Conservation (phyloP, 2,329 filamentous ascomycete species). For the Basipetospora chlamydospora region DNA sequence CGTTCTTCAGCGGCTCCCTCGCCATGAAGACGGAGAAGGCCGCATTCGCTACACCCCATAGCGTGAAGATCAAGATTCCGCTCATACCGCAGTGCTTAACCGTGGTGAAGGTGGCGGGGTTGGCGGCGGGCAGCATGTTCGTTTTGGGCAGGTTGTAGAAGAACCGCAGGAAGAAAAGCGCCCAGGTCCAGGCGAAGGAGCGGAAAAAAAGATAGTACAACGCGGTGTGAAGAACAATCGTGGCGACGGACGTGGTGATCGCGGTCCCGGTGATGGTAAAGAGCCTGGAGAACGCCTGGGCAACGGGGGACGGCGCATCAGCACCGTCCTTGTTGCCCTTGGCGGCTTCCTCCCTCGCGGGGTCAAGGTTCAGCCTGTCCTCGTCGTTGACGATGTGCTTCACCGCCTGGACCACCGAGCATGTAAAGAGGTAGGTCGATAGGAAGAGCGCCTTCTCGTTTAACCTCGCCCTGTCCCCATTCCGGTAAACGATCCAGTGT, state of each 20-base stretch:
- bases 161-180: conserved; percentile 54
- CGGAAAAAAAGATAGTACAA: conserved; percentile 52
- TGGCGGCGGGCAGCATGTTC: conserved; percentile 44
- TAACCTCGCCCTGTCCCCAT: conserved; percentile 56
- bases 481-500: conserved; percentile 57
- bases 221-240: conserved; percentile 31
- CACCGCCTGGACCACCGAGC: conserved; percentile 55
- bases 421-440: conserved; percentile 50
- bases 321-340: conserved; percentile 10
- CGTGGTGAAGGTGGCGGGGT: conserved; percentile 42
- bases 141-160: conserved; percentile 65
- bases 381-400: conserved; percentile 60
- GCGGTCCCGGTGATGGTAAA: conserved; percentile 23
- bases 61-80: conserved; percentile 49
- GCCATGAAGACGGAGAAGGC: conserved; percentile 71
- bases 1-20: conserved; percentile 69
- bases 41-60: conserved; percentile 67
- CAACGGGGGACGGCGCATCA: conserved; percentile 14
- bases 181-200: conserved; percentile 49
- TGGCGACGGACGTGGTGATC: conserved; percentile 23
- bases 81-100: conserved; percentile 42
- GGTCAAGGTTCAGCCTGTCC: conserved; percentile 43
- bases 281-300: conserved; percentile 22
- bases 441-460: conserved; percentile 83
- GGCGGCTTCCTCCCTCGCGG: conserved; percentile 9